Evolutionary conservation across 1,284 basidiomycete species (phyloP).

Genomic region (Filobasidium uniguttulatum): DNA sequence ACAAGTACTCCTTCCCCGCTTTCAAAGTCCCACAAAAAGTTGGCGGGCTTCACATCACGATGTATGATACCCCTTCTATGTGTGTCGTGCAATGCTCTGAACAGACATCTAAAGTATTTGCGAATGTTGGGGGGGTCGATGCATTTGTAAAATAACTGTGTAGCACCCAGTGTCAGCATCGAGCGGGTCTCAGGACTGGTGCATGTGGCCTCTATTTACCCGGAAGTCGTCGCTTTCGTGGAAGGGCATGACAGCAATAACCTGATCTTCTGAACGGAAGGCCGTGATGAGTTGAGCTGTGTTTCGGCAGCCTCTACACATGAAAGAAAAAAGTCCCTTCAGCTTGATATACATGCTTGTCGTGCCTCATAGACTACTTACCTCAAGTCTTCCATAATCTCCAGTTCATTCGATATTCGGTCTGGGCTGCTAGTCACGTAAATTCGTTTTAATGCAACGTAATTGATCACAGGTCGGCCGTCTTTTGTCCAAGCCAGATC

Average conservation of each 20-base stretch:
- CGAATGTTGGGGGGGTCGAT: conserved; percentile 45
- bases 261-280: conserved; percentile 80
- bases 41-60: conserved; percentile 96
- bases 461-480: conserved; percentile 24
- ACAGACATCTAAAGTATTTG: conserved; percentile 79
- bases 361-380: conserved; percentile 10
- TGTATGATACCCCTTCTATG: conserved; percentile 84
- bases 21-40: conserved; percentile 85
- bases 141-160: conserved; percentile 33
- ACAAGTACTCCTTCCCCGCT: conserved; percentile 76
- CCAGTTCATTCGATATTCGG: conserved; percentile 84
- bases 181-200: background rate
- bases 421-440: conserved; percentile 90
- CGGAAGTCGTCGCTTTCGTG: conserved; percentile 86
- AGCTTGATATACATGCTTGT: background rate
- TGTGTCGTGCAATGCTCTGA: conserved; percentile 77
- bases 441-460: conserved; percentile 92
- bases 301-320: conserved; percentile 60
- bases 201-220: conserved; percentile 41
- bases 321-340: background rate
- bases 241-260: conserved; percentile 90
- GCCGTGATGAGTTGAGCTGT: conserved; percentile 88
- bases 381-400: conserved; percentile 67
- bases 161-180: background rate
- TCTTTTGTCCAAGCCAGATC: background rate